Evolutionary conservation across 352 stramenopile genomes (phyloP).

Genomic region (Globisporangium middletonii): DNA sequence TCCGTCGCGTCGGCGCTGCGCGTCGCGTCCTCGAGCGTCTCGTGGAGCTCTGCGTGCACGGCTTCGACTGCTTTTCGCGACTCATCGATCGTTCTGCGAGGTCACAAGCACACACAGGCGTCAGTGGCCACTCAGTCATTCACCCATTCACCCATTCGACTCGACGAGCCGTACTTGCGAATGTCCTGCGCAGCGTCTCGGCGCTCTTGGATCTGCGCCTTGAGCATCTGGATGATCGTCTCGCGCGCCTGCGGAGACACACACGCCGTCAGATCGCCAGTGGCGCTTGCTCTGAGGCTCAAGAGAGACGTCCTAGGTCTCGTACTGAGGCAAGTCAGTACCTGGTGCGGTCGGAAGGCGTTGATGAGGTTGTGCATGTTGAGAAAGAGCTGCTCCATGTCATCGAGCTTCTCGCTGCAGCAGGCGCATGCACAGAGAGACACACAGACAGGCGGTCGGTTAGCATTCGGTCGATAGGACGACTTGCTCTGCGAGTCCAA

Average conservation of each 20-base stretch:
- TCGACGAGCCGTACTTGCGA: slow-evolving; percentile 24
- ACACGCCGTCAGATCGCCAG: not conserved
- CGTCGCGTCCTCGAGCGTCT: slow-evolving; percentile 33
- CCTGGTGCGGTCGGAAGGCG: slow-evolving; percentile 78
- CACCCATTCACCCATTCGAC: not conserved
- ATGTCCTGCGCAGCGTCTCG: slow-evolving; percentile 69
- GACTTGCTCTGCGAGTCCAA: not conserved
- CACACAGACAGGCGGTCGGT: not conserved
- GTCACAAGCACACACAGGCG: not conserved
- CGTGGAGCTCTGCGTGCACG: slow-evolving; percentile 53
- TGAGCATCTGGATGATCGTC: slow-evolving; percentile 80
- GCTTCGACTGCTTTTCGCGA: slow-evolving; percentile 52
- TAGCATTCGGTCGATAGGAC: too few species aligned
- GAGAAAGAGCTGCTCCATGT: slow-evolving; percentile 82
- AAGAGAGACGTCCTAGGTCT: too few species aligned
- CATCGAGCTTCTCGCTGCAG: slow-evolving; percentile 71
- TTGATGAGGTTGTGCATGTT: slow-evolving; percentile 91
- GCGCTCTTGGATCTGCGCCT: slow-evolving; percentile 69
- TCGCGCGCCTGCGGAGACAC: slow-evolving; percentile 36
- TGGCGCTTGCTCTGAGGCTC: too few species aligned
- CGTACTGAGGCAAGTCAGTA: slow-evolving; percentile 1
- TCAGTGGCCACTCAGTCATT: not conserved
- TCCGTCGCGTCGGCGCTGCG: slow-evolving; percentile 19
- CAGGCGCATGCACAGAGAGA: too few species aligned
- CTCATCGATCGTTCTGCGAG: slow-evolving; percentile 52